phyloP scores from a whole-genome alignment of 345 rosid genomes.

The Lumnitzera littorea region DNA sequence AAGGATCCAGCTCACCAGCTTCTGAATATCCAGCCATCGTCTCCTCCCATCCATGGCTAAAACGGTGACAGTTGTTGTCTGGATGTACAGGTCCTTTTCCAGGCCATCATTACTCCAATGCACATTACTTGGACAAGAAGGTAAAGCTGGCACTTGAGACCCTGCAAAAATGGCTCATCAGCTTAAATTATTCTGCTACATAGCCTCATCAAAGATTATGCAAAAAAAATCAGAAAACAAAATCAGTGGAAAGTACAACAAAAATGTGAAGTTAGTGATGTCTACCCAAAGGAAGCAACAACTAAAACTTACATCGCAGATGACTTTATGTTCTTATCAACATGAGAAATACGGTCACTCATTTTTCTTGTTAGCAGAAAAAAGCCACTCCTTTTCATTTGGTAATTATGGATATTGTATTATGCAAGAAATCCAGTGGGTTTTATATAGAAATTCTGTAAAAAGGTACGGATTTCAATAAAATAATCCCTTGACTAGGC shows the following conservation, averaged over 20 bases:
- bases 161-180: slow-evolving; percentile 36
- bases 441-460: no score
- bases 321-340: no score
- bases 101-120: slow-evolving; percentile 84
- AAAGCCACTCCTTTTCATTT: no score
- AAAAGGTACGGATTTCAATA: no score
- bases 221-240: neutral
- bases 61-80: slow-evolving; percentile 72
- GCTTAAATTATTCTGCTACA: neutral
- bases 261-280: no score
- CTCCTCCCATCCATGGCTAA: slow-evolving; percentile 99
- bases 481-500: no score
- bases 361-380: no score
- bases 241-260: neutral
- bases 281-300: no score
- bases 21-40: slow-evolving; percentile 89
- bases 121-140: slow-evolving; percentile 51
- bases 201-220: neutral
- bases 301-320: no score
- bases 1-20: slow-evolving; percentile 48
- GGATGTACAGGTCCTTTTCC: slow-evolving; percentile 85
- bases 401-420: no score
- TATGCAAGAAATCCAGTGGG: no score
- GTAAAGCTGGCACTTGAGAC: slow-evolving; percentile 32
- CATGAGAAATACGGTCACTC: no score